Evolutionary conservation across 345 rosid species (phyloP).

Genomic region (Lepidium didymum): DNA sequence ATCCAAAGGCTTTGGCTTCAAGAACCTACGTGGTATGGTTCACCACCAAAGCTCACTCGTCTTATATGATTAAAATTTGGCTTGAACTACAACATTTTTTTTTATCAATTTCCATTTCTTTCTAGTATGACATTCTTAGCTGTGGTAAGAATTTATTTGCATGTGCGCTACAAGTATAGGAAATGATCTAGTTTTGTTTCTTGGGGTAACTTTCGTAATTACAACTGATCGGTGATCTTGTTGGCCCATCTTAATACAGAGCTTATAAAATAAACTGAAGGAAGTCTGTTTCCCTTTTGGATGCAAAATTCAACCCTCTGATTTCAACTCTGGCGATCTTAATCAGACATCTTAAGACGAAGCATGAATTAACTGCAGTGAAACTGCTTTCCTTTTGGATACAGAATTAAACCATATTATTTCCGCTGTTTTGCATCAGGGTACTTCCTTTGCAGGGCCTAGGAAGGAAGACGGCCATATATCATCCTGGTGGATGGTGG

Average conservation of each 20-base stretch:
- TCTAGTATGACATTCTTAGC: not conserved
- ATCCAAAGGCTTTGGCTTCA: slow-evolving; percentile 79
- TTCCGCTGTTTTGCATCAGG: slow-evolving; percentile 33
- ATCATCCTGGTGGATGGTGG: slow-evolving; percentile 92
- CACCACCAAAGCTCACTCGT: not conserved
- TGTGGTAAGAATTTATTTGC: not conserved
- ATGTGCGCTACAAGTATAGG: not conserved
- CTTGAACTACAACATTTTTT: not conserved
- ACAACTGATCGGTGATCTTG: not conserved
- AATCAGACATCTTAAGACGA: not conserved
- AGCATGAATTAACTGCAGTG: not conserved
- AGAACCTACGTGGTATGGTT: slow-evolving; percentile 72
- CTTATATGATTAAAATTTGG: not conserved
- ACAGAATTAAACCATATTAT: not conserved
- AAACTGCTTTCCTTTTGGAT: not conserved
- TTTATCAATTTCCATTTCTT: not conserved
- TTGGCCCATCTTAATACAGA: not conserved
- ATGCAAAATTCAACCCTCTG: not conserved
- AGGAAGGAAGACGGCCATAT: slow-evolving; percentile 60
- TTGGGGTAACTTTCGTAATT: not conserved
- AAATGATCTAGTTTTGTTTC: not conserved
- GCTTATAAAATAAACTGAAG: not conserved
- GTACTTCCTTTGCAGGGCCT: slow-evolving; percentile 82
- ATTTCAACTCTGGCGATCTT: not conserved
- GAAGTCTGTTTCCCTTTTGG: not conserved